Evolutionary conservation across 139 green algal genomes (phyloP).

Genomic region (Coelastrella sp.): DNA sequence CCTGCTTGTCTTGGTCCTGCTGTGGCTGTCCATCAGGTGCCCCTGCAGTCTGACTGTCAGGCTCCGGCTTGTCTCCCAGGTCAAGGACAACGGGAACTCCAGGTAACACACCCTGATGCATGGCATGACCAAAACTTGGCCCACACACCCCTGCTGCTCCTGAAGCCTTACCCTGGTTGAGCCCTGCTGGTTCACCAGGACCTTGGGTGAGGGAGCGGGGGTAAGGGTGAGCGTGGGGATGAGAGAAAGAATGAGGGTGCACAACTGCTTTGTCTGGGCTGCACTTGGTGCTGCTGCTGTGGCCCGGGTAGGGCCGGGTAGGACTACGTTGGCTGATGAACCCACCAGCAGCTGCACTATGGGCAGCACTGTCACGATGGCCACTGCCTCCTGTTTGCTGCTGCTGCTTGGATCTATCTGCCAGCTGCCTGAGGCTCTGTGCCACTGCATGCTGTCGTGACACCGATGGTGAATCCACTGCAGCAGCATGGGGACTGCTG

Average conservation of each 20-base stretch:
- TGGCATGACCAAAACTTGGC: too few relatives aligned
- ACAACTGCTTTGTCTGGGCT: neutral
- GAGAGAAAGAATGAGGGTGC: too few relatives aligned
- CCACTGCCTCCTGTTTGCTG: neutral
- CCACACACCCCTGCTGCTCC: neutral
- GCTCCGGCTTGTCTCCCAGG: neutral
- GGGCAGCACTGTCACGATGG: neutral
- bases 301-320: too few relatives aligned
- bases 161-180: neutral
- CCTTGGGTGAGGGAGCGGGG: too few relatives aligned
- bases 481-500: neutral
- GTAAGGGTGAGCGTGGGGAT: too few relatives aligned
- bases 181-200: neutral
- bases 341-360: neutral
- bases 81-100: neutral
- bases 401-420: neutral
- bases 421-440: conserved; percentile 28
- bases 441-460: conserved; percentile 18
- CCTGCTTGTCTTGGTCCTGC: neutral
- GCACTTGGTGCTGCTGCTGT: neutral
- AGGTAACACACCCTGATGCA: neutral
- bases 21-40: neutral
- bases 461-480: neutral
- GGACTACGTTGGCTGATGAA: too few relatives aligned
- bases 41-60: neutral